Conservation (phyloP, 1,284 basidiomycete species). For the Leccinum brunneo-olivaceum region DNA sequence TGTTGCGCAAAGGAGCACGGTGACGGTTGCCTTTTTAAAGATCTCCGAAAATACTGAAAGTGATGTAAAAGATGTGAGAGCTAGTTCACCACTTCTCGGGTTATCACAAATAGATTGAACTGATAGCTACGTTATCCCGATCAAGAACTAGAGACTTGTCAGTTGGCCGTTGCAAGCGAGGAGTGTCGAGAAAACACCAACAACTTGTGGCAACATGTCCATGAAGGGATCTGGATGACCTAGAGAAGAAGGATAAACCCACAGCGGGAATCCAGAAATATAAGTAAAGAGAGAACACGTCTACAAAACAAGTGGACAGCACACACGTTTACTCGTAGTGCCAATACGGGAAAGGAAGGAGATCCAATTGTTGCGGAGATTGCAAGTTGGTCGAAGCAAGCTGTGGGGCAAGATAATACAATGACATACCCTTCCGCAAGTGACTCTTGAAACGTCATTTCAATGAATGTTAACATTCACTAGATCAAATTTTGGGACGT, state of each 20-base stretch:
- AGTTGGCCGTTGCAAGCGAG: conserved; percentile 27
- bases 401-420: background rate
- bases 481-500: background rate
- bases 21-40: too few species aligned
- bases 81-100: too few species aligned
- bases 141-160: conserved; percentile 35
- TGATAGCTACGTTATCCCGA: conserved; percentile 64
- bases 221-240: too few species aligned
- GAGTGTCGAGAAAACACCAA: conserved; percentile 40
- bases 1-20: too few species aligned
- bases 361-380: conserved; percentile 16
- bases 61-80: too few species aligned
- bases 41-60: too few species aligned
- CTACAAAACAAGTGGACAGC: conserved; percentile 24
- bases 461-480: background rate
- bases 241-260: conserved; percentile 42
- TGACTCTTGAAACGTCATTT: background rate
- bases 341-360: background rate
- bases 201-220: conserved; percentile 40
- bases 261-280: conserved; percentile 51
- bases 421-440: background rate
- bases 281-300: conserved; percentile 54
- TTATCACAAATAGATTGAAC: too few species aligned
- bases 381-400: background rate
- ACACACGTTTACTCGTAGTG: conserved; percentile 4